Conservation (phyloP, 2,329 filamentous ascomycete species). For the Colletotrichum sp. region DNA sequence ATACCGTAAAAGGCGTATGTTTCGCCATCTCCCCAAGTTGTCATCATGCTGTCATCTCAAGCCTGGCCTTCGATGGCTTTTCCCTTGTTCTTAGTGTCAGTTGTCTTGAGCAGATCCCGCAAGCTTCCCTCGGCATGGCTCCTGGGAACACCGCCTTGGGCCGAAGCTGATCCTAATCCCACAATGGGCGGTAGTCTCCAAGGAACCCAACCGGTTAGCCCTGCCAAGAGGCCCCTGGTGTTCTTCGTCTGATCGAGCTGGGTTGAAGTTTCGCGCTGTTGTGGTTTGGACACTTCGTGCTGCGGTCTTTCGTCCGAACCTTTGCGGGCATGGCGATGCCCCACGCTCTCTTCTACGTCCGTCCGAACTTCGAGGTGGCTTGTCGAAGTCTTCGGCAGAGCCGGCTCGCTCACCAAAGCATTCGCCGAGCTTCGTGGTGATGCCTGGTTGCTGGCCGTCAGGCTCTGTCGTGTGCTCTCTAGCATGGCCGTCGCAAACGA, state of each 20-base stretch:
- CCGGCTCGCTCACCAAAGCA: constrained; percentile 58
- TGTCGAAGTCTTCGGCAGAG: constrained; percentile 60
- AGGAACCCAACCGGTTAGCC: constrained; percentile 50
- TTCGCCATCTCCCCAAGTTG: not conserved
- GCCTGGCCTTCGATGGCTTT: constrained; percentile 31
- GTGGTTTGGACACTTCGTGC: constrained; percentile 28
- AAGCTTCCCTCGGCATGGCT: constrained; percentile 62
- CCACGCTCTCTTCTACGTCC: constrained; percentile 29
- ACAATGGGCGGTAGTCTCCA: constrained; percentile 40
- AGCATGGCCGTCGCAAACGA: constrained; percentile 46
- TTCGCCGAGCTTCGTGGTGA: constrained; percentile 39
- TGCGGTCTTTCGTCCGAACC: constrained; percentile 11
- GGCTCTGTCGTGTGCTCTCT: constrained; percentile 36
- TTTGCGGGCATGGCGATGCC: constrained; percentile 18
- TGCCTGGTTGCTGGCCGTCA: constrained; percentile 27
- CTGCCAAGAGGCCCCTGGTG: constrained; percentile 33
- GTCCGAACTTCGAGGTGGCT: constrained; percentile 53
- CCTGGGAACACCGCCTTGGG: constrained; percentile 28
- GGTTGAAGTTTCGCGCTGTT: constrained; percentile 28
- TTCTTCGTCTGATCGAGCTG: constrained; percentile 24
- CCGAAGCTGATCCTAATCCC: constrained; percentile 21
- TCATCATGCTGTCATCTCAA: not conserved
- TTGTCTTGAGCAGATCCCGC: constrained; percentile 51
- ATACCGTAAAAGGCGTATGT: not conserved
- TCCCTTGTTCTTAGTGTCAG: constrained; percentile 33